phyloP scores from a whole-genome alignment of 352 stramenopile species.

The Thalassiosira allenii region DNA sequence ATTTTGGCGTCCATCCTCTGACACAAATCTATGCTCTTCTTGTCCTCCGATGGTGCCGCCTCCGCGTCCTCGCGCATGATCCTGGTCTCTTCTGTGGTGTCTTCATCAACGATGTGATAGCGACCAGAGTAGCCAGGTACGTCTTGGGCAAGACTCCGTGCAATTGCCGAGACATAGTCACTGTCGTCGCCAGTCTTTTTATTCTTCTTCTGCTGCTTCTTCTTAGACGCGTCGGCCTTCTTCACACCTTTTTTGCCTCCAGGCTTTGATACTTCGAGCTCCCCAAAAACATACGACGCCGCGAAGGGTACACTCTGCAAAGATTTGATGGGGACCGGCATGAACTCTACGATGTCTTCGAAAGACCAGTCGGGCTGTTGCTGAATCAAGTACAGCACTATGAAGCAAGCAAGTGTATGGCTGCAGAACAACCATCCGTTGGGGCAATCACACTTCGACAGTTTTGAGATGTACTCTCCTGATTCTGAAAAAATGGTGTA shows the following conservation, averaged over 20 bases:
- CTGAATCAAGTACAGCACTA: constrained; percentile 18
- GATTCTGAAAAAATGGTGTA: background rate
- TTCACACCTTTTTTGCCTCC: constrained; percentile 5
- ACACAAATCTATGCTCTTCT: constrained; percentile 21
- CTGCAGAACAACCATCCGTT: constrained; percentile 30
- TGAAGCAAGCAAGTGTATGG: constrained; percentile 13
- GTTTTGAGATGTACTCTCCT: constrained; percentile 7
- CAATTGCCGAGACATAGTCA: too few relatives aligned
- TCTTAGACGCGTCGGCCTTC: background rate
- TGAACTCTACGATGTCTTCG: constrained; percentile 8
- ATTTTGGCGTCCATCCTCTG: constrained; percentile 1
- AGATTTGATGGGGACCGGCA: constrained; percentile 17
- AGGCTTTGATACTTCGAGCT: constrained; percentile 12
- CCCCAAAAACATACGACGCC: constrained; percentile 12
- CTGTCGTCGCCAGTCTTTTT: background rate
- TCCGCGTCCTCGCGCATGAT: background rate
- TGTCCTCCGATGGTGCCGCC: background rate
- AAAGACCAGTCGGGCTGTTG: constrained; percentile 5
- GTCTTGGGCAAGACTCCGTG: constrained; percentile 1
- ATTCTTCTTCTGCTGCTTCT: background rate
- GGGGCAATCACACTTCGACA: constrained; percentile 18
- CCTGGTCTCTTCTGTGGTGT: constrained; percentile 16
- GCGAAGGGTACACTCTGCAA: constrained; percentile 17
- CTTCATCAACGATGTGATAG: background rate
- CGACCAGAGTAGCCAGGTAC: constrained; percentile 1